Evolutionary conservation across 2,329 filamentous ascomycete species (phyloP), one percentile per base, ranked within the genome.

Genomic region (Microthyrium microscopicum): DNA sequence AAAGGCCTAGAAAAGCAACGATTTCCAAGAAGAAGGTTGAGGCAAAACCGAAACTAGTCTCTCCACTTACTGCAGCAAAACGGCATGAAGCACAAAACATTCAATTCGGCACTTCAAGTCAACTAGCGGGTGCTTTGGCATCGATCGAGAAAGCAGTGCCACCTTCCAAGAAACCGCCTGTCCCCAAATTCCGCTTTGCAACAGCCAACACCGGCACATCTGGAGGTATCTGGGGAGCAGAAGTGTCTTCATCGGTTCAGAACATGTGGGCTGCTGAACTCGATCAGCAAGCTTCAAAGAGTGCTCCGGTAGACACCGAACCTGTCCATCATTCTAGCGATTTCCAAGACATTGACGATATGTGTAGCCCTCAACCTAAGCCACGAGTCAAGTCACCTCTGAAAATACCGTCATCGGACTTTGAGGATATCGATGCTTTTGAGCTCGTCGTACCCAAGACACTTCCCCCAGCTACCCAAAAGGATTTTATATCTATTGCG

Each of bases 71-170:
- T 15, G 52, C 52, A 8, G 30, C 42, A 4, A 26, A 39, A 20
- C 40, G 44, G 21, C 15, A 54, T 28, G 41, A 45, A 26, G 41
- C 41, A 20, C 54, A 57, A 37, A 48, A 55, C 17, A 33, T 57
- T 6, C 41, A 56, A 1, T 57, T 57, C 32, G 54, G 54, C 12
- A 57, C 54, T 11, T 56, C 53, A 3, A 56, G 54, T 38, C 54
- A 57, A 36, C 43, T 57, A 18, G 52, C 46, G 12, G 42, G 48
- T 2, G 52, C 55, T 20, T 52, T 54, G 29, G 55, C 54, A 4
- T 54, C 54, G 2, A 45, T 44, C 2, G 46, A 47, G 18, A 41
- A 44, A 20, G 53, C 53, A 1, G 40, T 56, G 8, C 42, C 41
- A 8, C 46, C 53, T 26, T 56, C 53, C 2, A 53, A 56, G 27